Percentiles rank a stretch among this genome's conserved stretches.
Evolutionary conservation across 192 early-diverging fungal genomes (phyloP).

Genomic region (Podila verticillata): DNA sequence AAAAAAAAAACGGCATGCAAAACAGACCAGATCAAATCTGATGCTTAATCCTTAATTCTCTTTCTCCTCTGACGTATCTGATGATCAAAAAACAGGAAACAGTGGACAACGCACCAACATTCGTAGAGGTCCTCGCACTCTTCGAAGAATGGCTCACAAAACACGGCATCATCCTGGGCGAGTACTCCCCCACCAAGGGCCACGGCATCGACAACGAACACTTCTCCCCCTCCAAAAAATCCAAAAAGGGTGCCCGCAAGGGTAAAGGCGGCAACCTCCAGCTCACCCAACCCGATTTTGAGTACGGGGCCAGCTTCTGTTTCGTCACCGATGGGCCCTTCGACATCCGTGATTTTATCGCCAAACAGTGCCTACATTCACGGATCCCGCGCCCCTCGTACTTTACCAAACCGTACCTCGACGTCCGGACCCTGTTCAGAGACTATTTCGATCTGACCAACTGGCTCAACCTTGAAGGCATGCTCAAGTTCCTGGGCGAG

Average conservation of each 20-base stretch:
- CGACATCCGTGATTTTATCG: constrained; percentile 87
- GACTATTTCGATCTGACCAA: constrained; percentile 59
- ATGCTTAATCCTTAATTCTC: too few relatives aligned
- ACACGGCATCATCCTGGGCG: constrained; percentile 36
- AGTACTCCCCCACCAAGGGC: background rate
- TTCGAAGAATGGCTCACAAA: constrained; percentile 52
- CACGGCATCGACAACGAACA: background rate
- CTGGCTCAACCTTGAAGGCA: constrained; percentile 66
- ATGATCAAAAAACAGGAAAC: constrained; percentile 33
- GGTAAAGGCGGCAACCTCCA: constrained; percentile 1
- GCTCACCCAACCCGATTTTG: constrained; percentile 18
- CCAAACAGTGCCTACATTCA: constrained; percentile 73
- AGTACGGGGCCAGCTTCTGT: constrained; percentile 25
- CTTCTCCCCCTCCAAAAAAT: background rate
- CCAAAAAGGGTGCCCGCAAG: background rate
- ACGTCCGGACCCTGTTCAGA: constrained; percentile 68
- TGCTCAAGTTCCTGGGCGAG: constrained; percentile 70
- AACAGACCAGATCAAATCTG: too few relatives aligned
- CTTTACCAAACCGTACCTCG: constrained; percentile 68
- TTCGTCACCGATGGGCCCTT: constrained; percentile 72
- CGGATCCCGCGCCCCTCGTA: constrained; percentile 67
- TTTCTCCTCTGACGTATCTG: too few relatives aligned
- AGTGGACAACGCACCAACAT: constrained; percentile 45
- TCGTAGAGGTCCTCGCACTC: constrained; percentile 36
- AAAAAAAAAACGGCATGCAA: too few relatives aligned